Conservation (phyloP, 352 stramenopile species). For the Chrysophaeum taylorii region DNA sequence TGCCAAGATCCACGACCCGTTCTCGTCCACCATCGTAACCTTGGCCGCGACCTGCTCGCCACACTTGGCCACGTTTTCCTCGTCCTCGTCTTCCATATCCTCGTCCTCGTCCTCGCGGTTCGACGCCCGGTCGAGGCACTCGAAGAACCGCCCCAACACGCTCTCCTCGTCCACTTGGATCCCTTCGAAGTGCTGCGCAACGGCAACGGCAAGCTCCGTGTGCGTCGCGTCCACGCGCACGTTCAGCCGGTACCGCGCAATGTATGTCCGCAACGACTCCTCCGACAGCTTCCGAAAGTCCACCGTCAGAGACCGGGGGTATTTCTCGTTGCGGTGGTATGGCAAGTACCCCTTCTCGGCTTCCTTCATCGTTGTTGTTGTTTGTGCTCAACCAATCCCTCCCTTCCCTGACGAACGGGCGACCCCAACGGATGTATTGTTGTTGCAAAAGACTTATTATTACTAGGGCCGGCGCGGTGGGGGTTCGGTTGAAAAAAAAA, state of each 20-base stretch:
- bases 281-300: slow-evolving; percentile 21
- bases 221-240: slow-evolving; percentile 43
- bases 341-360: too few species aligned
- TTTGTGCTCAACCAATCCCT: too few species aligned
- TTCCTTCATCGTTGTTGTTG: too few species aligned
- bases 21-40: slow-evolving; percentile 43
- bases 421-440: too few species aligned
- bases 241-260: slow-evolving; percentile 25
- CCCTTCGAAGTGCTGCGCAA: slow-evolving; percentile 55
- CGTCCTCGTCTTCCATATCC: slow-evolving; percentile 36
- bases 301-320: slow-evolving; percentile 12
- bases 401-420: too few species aligned
- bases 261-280: slow-evolving; percentile 12
- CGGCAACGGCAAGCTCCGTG: slow-evolving; percentile 46
- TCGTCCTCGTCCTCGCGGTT: neutral
- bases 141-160: slow-evolving; percentile 50
- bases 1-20: slow-evolving; percentile 77
- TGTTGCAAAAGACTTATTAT: too few species aligned
- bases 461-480: too few species aligned
- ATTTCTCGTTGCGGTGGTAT: too few species aligned
- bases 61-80: slow-evolving; percentile 46
- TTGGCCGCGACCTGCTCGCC: slow-evolving; percentile 53
- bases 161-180: slow-evolving; percentile 52
- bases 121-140: slow-evolving; percentile 8
- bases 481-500: too few species aligned